These are phyloP conservation scores for Sphagnurus paluster DNA, from an alignment of 1,284 basidiomycete species.

Conservation along the genomic window DNA sequence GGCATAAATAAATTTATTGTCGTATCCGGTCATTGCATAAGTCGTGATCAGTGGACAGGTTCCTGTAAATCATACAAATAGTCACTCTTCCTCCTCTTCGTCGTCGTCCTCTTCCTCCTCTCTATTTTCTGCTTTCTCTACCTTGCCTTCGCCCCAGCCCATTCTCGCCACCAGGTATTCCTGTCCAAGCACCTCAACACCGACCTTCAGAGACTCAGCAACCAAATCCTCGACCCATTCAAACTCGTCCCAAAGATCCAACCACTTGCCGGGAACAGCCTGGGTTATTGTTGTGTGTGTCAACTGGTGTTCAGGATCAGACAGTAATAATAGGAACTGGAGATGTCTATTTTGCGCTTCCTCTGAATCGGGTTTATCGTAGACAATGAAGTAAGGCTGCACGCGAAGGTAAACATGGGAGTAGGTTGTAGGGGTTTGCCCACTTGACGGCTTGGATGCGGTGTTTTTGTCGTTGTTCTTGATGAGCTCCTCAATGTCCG, in stretches of 20 bases:
- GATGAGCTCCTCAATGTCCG: conserved; percentile 76
- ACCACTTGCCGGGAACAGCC: conserved; percentile 77
- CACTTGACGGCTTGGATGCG: conserved; percentile 37
- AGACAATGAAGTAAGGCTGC: conserved; percentile 78
- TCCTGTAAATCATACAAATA: conserved; percentile 25
- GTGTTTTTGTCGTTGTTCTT: conserved; percentile 52
- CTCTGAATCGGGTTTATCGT: conserved; percentile 36
- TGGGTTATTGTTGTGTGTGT: conserved; percentile 80
- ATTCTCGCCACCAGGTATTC: conserved; percentile 83
- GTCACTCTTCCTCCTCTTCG: conserved; percentile 31
- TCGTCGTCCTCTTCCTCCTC: conserved; percentile 17
- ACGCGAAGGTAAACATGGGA: conserved; percentile 93
- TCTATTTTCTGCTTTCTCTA: conserved; percentile 15
- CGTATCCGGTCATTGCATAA: conserved; percentile 3
- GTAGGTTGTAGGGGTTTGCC: conserved; percentile 78
- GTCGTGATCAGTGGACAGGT: conserved; percentile 5
- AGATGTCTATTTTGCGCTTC: conserved; percentile 53
- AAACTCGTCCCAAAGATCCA: conserved; percentile 86
- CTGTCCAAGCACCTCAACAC: conserved; percentile 85
- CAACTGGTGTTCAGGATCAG: conserved; percentile 80
- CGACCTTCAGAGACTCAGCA: conserved; percentile 80
- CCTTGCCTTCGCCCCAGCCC: conserved; percentile 57
- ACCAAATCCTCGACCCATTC: conserved; percentile 96
- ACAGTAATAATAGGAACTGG: conserved; percentile 83
- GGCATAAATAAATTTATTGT: conserved; percentile 9